Base-by-base conservation (phyloP, 192 early-diverging fungal species). In the Jimgerdemannia flammicorona region DNA sequence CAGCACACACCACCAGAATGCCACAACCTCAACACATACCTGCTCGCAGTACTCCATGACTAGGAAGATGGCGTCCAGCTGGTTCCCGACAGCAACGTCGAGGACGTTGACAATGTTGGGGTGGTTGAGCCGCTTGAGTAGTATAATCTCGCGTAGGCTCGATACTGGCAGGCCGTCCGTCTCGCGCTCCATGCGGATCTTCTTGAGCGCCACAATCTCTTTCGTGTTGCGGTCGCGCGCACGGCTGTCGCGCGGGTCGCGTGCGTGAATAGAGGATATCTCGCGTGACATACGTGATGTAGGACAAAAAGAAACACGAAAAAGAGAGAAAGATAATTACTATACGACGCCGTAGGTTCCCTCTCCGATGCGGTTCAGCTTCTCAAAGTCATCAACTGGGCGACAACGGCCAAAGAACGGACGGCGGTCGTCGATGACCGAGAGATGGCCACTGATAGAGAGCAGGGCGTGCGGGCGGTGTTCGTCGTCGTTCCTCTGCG, bases 271-370 rank as follows among this genome's bases (percentile, higher is more conserved):
- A 72, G 76, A 72, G 77, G 87, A 74, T 91, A 84, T 39, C 77
- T 83, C 43, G 89, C 92, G n/a, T 84, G 80, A 80, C 87, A 29
- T 87, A 76, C 3, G 9, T 7, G 49, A 0, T 39, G 40, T 54
- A 10, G 40, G 39, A 68, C 10, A 74, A 8, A 29, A 67, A 73
- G 10, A 9, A 70, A 49, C 68, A 7, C 66, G 18, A 74, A 10
- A 40, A 11, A 71, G 66, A 42, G 77, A 40, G 4, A 66, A 29
- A 14, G n/a, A 72, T 20, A 79, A 89, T 78, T 84, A 85, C 85
- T 96, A 96, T 8, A 96, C 96, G 64, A 97, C 91, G 18, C 96
- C 96, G 83, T 96, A 96, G 9, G 95, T 96, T 44, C 96, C 95
- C 78, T 97, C 95, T 63, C 96, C 96, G 19, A 97, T 84, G 40